These are phyloP conservation scores for Alnus glutinosa DNA, from an alignment of 306 rosid species.

Conservation along the genomic window DNA sequence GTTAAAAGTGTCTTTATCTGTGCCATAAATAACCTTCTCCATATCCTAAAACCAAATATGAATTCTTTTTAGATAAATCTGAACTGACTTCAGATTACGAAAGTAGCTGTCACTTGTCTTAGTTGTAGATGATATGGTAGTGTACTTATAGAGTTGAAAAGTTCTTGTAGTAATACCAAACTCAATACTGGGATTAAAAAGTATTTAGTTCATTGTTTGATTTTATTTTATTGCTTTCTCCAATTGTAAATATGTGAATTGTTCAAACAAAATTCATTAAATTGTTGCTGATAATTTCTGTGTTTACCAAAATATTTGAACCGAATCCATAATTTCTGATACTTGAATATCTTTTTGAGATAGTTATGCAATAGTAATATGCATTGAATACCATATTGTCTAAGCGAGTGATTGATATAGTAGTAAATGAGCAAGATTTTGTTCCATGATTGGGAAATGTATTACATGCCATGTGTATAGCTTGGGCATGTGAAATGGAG, in stretches of 20 bases:
- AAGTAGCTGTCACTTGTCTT: no score
- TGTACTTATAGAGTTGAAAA: no score
- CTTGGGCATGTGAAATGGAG: background rate
- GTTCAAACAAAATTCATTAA: no score
- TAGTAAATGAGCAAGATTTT: background rate
- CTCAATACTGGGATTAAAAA: no score
- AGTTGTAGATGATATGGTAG: no score
- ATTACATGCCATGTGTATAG: background rate
- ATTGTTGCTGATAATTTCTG: background rate
- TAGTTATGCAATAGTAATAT: background rate
- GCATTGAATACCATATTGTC: background rate
- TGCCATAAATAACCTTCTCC: background rate
- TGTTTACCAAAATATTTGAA: background rate
- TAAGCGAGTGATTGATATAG: background rate
- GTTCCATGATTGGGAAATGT: constrained; percentile 1
- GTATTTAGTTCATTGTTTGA: no score
- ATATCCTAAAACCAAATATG: background rate
- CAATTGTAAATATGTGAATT: no score
- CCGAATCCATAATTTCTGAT: background rate
- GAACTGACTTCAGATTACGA: no score
- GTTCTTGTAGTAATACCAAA: no score
- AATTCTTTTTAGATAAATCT: no score
- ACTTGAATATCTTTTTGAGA: background rate
- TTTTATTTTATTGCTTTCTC: no score
- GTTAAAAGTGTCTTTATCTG: background rate